These are phyloP conservation scores for Malassezia nana DNA, from an alignment of 1,284 basidiomycete genomes.

Conservation along the genomic window DNA sequence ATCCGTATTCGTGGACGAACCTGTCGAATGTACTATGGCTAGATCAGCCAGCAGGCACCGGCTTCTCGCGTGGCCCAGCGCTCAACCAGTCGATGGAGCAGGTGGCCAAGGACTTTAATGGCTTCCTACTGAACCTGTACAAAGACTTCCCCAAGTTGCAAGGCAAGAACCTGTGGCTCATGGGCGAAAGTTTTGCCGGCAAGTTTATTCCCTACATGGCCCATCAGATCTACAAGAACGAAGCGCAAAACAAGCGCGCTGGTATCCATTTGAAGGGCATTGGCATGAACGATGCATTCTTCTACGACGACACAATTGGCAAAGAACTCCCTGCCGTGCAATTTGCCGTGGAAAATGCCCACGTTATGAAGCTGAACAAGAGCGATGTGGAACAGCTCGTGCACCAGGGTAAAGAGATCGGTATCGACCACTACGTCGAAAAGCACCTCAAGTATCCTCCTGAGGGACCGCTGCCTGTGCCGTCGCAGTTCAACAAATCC, in stretches of 20 bases:
- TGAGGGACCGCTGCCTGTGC: conserved; percentile 19
- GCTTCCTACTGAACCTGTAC: conserved; percentile 34
- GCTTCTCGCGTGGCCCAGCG: conserved; percentile 64
- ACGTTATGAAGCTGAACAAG: conserved; percentile 15
- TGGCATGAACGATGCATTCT: conserved; percentile 36
- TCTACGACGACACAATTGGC: conserved; percentile 20
- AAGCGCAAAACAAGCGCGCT: conserved; percentile 19
- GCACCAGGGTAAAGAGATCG: conserved; percentile 23
- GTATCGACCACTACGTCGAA: conserved; percentile 26
- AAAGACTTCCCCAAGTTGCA: conserved; percentile 25
- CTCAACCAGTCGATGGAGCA: conserved; percentile 53
- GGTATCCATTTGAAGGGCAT: conserved; percentile 36
- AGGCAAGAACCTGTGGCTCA: conserved; percentile 27
- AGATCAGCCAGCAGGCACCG: conserved; percentile 73
- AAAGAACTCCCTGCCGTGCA: conserved; percentile 27
- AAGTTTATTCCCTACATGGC: conserved; percentile 90
- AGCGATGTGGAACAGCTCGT: conserved; percentile 22
- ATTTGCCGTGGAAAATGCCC: conserved; percentile 13
- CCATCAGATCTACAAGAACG: conserved; percentile 23
- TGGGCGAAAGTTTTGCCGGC: conserved; percentile 66
- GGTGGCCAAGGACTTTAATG: conserved; percentile 46
- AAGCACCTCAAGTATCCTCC: conserved; percentile 37
- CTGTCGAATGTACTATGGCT: conserved; percentile 63
- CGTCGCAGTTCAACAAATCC: conserved; percentile 12
- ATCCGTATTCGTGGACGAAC: conserved; percentile 70